phyloP scores from a whole-genome alignment of 139 green algal genomes.

The Chlorella vulgaris region DNA sequence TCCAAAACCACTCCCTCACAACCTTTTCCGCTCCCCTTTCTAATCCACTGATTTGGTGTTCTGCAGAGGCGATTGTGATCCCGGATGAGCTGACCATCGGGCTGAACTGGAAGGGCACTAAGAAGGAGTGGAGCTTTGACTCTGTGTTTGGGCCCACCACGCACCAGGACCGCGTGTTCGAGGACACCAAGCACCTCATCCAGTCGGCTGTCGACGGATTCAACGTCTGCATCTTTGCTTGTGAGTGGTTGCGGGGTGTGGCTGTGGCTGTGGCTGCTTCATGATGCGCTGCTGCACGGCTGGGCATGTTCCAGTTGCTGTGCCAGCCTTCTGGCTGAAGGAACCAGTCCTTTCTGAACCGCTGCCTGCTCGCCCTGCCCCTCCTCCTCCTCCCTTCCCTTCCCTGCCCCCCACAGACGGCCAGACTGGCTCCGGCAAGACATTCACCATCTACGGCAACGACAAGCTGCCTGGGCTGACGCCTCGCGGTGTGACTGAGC shows the following conservation, averaged over 20 bases:
- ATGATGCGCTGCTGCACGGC: too few species aligned
- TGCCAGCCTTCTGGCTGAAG: too few species aligned
- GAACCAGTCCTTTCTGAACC: too few species aligned
- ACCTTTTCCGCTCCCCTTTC: too few species aligned
- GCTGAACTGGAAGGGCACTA: constrained; percentile 92
- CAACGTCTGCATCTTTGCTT: constrained; percentile 77
- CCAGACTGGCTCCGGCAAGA: constrained; percentile 89
- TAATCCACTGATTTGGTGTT: background rate
- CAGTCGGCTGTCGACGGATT: constrained; percentile 91
- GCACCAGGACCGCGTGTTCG: constrained; percentile 91
- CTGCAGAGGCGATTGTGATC: constrained; percentile 65
- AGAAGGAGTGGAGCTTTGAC: constrained; percentile 95
- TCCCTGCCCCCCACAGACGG: constrained; percentile 46
- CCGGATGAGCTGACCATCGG: constrained; percentile 88
- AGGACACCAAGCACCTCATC: constrained; percentile 96
- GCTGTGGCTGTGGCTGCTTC: background rate
- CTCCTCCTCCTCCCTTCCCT: background rate
- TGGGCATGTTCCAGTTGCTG: too few species aligned
- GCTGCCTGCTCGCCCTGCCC: too few species aligned
- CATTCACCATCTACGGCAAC: constrained; percentile 88
- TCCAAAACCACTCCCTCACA: too few species aligned
- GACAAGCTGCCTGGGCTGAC: constrained; percentile 86
- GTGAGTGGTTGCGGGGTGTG: background rate
- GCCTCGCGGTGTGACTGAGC: constrained; percentile 84
- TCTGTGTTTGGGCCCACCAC: constrained; percentile 68